Percentiles rank a stretch among this genome's conserved stretches.
Conservation (phyloP, 2,329 filamentous ascomycete species). For the Emmonsiellopsis sp. region DNA sequence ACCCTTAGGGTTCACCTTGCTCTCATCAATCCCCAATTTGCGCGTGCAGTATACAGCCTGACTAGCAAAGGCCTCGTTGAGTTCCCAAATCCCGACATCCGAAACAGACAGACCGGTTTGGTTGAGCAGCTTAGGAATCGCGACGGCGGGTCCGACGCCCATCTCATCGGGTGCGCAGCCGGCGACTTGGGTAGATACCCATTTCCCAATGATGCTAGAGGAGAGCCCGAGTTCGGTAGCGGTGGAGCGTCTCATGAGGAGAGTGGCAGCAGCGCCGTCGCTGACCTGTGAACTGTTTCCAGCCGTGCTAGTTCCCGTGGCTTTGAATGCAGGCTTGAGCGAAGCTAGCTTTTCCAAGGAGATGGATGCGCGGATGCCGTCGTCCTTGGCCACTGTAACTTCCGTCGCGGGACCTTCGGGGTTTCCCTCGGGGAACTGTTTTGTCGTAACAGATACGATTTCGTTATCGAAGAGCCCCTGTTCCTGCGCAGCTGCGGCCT, state of each 20-base stretch:
- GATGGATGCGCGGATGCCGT: constrained; percentile 65
- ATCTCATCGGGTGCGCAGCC: constrained; percentile 87
- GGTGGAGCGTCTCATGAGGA: constrained; percentile 77
- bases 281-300: constrained; percentile 80
- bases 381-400: constrained; percentile 66
- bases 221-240: constrained; percentile 63
- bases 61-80: constrained; percentile 71
- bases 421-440: constrained; percentile 55
- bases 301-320: constrained; percentile 67
- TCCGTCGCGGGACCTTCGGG: constrained; percentile 45
- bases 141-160: constrained; percentile 80
- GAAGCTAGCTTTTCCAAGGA: constrained; percentile 61
- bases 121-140: constrained; percentile 71
- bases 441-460: constrained; percentile 70
- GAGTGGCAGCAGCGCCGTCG: constrained; percentile 73
- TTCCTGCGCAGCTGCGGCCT: constrained; percentile 61
- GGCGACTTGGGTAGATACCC: constrained; percentile 63
- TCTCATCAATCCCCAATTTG: constrained; percentile 48
- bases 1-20: constrained; percentile 80
- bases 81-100: constrained; percentile 81
- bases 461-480: constrained; percentile 65
- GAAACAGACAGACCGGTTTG: constrained; percentile 55
- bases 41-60: constrained; percentile 62
- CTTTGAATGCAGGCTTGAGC: constrained; percentile 77
- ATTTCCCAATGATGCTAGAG: constrained; percentile 67